These are phyloP conservation scores for Apiotrichum laibachii DNA, from an alignment of 1,284 basidiomycete species.

Conservation along the genomic window DNA sequence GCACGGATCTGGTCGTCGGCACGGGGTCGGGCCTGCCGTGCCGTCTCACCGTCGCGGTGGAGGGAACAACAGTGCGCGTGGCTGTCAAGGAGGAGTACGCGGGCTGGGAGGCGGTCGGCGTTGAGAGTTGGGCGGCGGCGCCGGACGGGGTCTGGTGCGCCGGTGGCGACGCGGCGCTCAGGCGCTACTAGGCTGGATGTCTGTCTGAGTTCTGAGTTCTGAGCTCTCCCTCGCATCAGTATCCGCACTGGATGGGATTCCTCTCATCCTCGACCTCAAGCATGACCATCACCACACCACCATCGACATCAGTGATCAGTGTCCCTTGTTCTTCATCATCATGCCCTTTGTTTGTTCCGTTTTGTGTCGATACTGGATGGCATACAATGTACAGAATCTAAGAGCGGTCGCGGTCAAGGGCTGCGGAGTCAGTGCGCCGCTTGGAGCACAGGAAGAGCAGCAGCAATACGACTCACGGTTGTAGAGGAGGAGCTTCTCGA, in stretches of 20 bases:
- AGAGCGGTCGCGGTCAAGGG: constrained; percentile 22
- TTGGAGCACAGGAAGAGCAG: background rate
- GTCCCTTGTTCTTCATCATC: too few relatives aligned
- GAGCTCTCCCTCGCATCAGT: too few relatives aligned
- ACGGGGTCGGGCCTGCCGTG: constrained; percentile 47
- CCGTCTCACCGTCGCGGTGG: constrained; percentile 23
- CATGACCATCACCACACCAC: too few relatives aligned
- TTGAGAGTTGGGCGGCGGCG: constrained; percentile 38
- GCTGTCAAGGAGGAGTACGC: constrained; percentile 42
- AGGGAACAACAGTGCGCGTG: constrained; percentile 13
- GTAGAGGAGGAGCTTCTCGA: constrained; percentile 92
- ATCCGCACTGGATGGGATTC: too few relatives aligned
- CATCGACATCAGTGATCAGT: too few relatives aligned
- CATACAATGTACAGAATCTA: constrained; percentile 20
- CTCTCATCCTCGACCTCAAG: too few relatives aligned
- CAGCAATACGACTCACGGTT: constrained; percentile 68
- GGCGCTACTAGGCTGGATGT: constrained; percentile 29
- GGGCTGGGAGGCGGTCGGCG: constrained; percentile 47
- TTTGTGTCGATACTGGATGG: constrained; percentile 10
- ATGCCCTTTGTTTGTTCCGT: background rate
- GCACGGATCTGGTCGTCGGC: constrained; percentile 37
- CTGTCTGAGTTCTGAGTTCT: too few relatives aligned
- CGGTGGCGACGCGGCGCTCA: constrained; percentile 40
- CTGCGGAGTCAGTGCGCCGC: constrained; percentile 1
- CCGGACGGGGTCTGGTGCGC: constrained; percentile 42